These are phyloP conservation scores for Iris macrosiphon DNA, from an alignment of 106 monocot genomes.

Conservation along the genomic window DNA sequence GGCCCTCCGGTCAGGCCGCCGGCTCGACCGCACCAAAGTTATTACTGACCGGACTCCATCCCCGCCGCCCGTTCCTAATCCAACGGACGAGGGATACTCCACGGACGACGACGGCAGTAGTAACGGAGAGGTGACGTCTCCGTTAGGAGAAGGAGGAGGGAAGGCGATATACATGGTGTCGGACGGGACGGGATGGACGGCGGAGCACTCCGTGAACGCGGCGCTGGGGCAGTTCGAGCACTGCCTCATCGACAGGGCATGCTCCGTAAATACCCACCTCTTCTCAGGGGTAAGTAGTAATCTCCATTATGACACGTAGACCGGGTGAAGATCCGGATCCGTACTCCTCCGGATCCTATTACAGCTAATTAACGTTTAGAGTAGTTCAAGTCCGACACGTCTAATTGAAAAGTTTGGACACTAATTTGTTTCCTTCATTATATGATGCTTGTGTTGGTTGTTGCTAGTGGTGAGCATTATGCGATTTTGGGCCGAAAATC, in stretches of 20 bases:
- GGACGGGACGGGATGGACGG: slow-evolving; percentile 94
- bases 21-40: slow-evolving; percentile 30
- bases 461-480: too few species aligned
- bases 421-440: too few species aligned
- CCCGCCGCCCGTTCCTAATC: not conserved
- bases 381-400: too few species aligned
- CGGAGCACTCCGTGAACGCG: slow-evolving; percentile 87
- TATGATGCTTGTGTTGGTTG: too few species aligned
- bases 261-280: slow-evolving; percentile 77
- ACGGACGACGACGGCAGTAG: slow-evolving; percentile 7
- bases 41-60: not conserved
- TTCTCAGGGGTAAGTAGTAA: slow-evolving; percentile 90
- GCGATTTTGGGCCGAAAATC: too few species aligned
- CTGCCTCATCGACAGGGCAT: slow-evolving; percentile 61
- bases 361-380: too few species aligned
- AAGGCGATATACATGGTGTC: slow-evolving; percentile 98
- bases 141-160: not conserved
- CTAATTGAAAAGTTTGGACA: too few species aligned
- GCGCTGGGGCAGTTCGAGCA: slow-evolving; percentile 91
- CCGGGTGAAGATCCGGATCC: too few species aligned
- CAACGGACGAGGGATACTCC: slow-evolving; percentile 2
- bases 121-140: slow-evolving; percentile 7
- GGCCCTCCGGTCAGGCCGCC: slow-evolving; percentile 47
- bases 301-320: too few species aligned
- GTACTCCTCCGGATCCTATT: too few species aligned